These are phyloP conservation scores for Kwoniella heveanensis DNA, from an alignment of 768 basidiomycete genomes.

Conservation along the genomic window DNA sequence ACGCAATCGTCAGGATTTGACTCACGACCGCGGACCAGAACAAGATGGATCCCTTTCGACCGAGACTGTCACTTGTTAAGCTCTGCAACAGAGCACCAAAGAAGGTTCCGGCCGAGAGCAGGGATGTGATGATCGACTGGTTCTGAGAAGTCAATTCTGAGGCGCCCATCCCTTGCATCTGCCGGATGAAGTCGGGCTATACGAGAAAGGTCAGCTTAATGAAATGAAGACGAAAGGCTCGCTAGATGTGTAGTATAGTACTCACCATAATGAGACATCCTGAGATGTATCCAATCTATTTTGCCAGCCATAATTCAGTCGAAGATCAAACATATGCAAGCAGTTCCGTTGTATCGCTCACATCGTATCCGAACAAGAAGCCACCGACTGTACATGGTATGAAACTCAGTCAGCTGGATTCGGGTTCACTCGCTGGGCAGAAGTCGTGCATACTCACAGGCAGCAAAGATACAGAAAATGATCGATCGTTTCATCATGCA, in stretches of 20 bases:
- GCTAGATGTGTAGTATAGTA: too few species aligned
- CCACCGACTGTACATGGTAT: slow-evolving; percentile 23
- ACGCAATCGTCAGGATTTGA: neutral
- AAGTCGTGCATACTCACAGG: slow-evolving; percentile 11
- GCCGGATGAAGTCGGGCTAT: slow-evolving; percentile 68
- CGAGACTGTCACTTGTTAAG: slow-evolving; percentile 73
- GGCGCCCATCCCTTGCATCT: slow-evolving; percentile 64
- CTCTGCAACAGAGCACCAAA: slow-evolving; percentile 38
- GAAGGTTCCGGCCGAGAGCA: slow-evolving; percentile 68
- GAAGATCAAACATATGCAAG: too few species aligned
- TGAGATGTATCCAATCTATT: slow-evolving; percentile 53
- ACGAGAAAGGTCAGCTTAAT: neutral
- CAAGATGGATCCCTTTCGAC: slow-evolving; percentile 71
- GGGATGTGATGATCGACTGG: slow-evolving; percentile 76
- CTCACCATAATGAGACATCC: slow-evolving; percentile 70
- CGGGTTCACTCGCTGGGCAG: neutral
- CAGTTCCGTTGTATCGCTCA: neutral
- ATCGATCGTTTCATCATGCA: slow-evolving; percentile 18
- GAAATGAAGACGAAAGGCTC: too few species aligned
- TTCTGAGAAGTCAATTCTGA: slow-evolving; percentile 64
- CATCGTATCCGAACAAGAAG: slow-evolving; percentile 29
- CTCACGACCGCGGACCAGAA: slow-evolving; percentile 67
- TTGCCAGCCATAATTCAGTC: neutral
- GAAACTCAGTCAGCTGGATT: neutral
- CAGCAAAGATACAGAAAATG: slow-evolving; percentile 22